Evolutionary conservation across 2,329 filamentous ascomycete genomes (phyloP), one percentile per base, ranked within the genome.

Genomic region (Hypoxylon sp.): DNA sequence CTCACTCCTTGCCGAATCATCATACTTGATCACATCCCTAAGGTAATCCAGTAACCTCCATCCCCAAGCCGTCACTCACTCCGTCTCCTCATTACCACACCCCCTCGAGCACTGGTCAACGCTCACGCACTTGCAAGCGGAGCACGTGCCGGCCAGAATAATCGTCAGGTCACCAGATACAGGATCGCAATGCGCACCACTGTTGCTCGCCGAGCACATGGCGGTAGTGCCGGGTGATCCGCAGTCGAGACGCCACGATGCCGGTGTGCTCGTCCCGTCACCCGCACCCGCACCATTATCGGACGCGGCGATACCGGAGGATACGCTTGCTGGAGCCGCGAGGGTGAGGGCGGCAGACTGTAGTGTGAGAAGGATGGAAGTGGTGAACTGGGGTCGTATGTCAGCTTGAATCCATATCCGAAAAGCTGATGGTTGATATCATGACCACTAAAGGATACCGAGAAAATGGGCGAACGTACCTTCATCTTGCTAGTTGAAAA

Each of bases 131-230:
- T 47, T 62, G 54, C 71, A 73, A 9, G 65, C 71, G 5, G 61
- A 60, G 63, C 70, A 73, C 19, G 70, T 73, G 34, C 71, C 71
- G n/a, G 61, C 66, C 8, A 73, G 69, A 30, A 65, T 71, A 51
- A 71, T 72, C 5, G 71, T 71, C 9, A 73, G 32, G 21, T 61
- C 46, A 11, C 71, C 70, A 3, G 71, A 71, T 37, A 71, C 68
- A 5, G 71, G 69, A 39, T 73, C 70, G 56, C 70, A 72, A 61
- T 68, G 67, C 5, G 71, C 70, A 25, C 70, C 71, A 50, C 67
- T 69, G 47, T 73, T 73, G 29, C 54, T 55, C 2, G 70, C 70
- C 47, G 69, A 69, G 58, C 70, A 73, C 29, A 72, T 23, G 23
- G 47, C 68, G 30, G 71, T 72, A 8, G 56, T 66, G 12, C 62